Base-by-base conservation (phyloP, 768 basidiomycete species). In the Termitomyces titanicus region DNA sequence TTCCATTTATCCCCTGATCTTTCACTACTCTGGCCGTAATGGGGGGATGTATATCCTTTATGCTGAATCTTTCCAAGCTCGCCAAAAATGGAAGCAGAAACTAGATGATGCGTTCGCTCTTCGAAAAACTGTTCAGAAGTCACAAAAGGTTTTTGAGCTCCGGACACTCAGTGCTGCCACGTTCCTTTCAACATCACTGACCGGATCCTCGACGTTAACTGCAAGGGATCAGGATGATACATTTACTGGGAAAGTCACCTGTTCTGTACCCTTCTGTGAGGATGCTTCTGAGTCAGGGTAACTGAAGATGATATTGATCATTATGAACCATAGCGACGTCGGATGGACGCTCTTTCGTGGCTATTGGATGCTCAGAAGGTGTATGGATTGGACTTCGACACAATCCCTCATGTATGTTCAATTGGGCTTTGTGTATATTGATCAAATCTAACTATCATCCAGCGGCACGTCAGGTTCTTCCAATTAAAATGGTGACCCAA, bases 361-460 rank as follows among this genome's bases (percentile, higher is more conserved):
- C 95, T 0, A 86, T 97, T 60, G 96, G 95, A 13, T 97, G 94
- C 69, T 86, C 89, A 0, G 93, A 96, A 65, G 96, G 96, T 25
- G 92, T 98, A 11, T 99, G 94, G 92, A 96, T 98, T 64, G 96
- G 96, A 0, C 88, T 94, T 72, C 83, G 92, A 33, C 88, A 92
- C 59, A 88, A 95, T 68, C 88, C 94, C 2, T 75, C 81, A 66
- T 94, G 92, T 92, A 68, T 60, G 84, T 64, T 43, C 15, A 18
- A 7, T 24, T 27, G 18, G 10, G 17, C 1, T 15, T 46, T 20
- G n/a, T 34, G 10, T 10, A n/a, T 20, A 13, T 5, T 1, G 22
- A 25, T n/a, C 24, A 8, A 8, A 27, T 37, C 48, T 49, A 25
- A 49, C 27, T 13, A 24, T 48, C 25, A 8, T 29, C 13, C 55